These are phyloP conservation scores for Liriodendron chinense DNA, from an alignment of 164 flowering plant genomes.

Conservation along the genomic window DNA sequence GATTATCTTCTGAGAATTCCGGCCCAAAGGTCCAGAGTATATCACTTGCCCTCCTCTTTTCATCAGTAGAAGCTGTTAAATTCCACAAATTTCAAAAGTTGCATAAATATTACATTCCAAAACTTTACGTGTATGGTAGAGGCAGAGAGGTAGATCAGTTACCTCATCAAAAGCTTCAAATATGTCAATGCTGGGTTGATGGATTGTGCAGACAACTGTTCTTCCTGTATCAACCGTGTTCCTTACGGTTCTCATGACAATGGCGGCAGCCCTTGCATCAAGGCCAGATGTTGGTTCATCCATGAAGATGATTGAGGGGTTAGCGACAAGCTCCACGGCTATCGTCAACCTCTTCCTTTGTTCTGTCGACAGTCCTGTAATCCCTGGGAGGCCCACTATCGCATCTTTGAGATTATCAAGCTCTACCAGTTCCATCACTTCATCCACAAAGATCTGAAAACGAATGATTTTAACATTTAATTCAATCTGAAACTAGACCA, in stretches of 20 bases:
- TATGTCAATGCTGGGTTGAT: constrained; percentile 98
- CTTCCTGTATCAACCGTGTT: constrained; percentile 99
- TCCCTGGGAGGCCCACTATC: constrained; percentile 90
- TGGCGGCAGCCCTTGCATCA: constrained; percentile 99
- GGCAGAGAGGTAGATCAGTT: constrained; percentile 2
- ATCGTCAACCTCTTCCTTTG: constrained; percentile 95
- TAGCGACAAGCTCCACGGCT: constrained; percentile 99
- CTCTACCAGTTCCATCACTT: constrained; percentile 94
- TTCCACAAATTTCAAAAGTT: neutral
- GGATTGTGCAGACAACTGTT: constrained; percentile 98
- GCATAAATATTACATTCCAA: neutral
- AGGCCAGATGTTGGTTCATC: constrained; percentile 99
- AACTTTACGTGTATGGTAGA: neutral
- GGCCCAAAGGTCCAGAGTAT: constrained; percentile 81
- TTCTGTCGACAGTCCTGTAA: constrained; percentile 91
- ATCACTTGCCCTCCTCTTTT: constrained; percentile 97
- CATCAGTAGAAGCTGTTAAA: constrained; percentile 62
- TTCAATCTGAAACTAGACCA: neutral
- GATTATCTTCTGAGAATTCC: constrained; percentile 65
- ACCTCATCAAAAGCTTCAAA: constrained; percentile 99
- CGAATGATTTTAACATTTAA: neutral
- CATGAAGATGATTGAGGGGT: constrained; percentile 99
- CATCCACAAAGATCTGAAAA: constrained; percentile 75
- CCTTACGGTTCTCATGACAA: constrained; percentile 97
- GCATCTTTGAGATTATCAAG: constrained; percentile 81